Evolutionary conservation across 2,329 filamentous ascomycete genomes (phyloP), one percentile per base, ranked within the genome.

Genomic region (Ophiostoma piceae): DNA sequence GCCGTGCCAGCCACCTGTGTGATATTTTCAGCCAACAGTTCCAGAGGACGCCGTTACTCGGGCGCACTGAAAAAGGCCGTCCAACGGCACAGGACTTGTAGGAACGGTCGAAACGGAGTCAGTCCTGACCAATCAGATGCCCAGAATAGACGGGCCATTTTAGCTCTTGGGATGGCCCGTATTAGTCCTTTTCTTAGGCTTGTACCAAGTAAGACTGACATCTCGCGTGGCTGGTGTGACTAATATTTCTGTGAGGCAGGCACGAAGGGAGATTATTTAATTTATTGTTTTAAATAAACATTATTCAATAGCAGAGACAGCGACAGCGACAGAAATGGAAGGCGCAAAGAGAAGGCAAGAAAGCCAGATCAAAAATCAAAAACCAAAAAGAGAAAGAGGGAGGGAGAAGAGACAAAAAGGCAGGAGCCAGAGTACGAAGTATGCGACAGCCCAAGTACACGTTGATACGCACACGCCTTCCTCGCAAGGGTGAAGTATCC

Each of bases 201-300:
- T 57, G 51, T 29, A 29, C 26, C 26, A 29, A 29, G 26, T 57
- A 57, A 29, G 51, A 62, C 57, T 29, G 26, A 35, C 57, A 62
- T 35, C 22, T 62, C 57, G 57, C 57, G 57, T 62, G 57, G 57
- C 57, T 62, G 57, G 57, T 62, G 57, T 62, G 57, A 32, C 57
- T 29, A 62, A 57, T 57, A 29, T 22, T 22, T 11, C 8, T 6
- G 26, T 14, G 12, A 26, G 51, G 51, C 51, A 57, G n/a, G 51
- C 51, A 29, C n/a, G 51, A 57, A 16, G 51, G 22, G 51, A 11
- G 4, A 19, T 47, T 47, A n/a, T 19, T 47, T n/a, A 19, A 5
- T 43, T 19, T 47, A 47, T 47, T 47, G 16, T 5, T 43, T 14
- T 14, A 43, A 16, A 43, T 43, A 19, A 3, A 14, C 12, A 43